Evolutionary conservation across 805 yeast genomes (phyloP).

Genomic region (Nakazawaea wickerhamii): DNA sequence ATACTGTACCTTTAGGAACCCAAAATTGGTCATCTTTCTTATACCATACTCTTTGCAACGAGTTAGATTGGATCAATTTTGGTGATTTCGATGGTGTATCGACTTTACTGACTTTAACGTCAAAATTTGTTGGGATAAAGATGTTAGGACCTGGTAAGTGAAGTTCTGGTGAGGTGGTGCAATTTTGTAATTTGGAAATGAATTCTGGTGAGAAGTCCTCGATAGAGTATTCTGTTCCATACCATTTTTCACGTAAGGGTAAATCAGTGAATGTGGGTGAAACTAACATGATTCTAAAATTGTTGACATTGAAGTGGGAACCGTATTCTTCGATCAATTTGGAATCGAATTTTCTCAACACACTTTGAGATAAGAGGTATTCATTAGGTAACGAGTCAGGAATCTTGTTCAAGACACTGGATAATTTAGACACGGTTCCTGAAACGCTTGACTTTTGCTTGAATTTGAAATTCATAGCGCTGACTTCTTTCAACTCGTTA

Average conservation of each 20-base stretch:
- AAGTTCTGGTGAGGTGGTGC: slow-evolving; percentile 30
- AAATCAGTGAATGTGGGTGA: slow-evolving; percentile 47
- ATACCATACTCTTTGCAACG: slow-evolving; percentile 67
- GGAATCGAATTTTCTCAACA: slow-evolving; percentile 57
- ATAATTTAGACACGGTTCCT: slow-evolving; percentile 63
- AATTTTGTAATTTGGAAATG: slow-evolving; percentile 25
- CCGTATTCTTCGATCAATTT: slow-evolving; percentile 45
- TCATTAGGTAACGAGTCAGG: slow-evolving; percentile 54
- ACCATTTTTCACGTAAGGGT: slow-evolving; percentile 69
- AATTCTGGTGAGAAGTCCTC: slow-evolving; percentile 38
- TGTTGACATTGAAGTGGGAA: slow-evolving; percentile 45
- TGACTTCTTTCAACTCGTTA: slow-evolving; percentile 67
- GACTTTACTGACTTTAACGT: slow-evolving; percentile 41
- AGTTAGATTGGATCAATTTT: slow-evolving; percentile 46
- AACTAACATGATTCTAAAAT: slow-evolving; percentile 54
- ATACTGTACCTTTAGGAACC: slow-evolving; percentile 80
- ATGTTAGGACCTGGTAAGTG: slow-evolving; percentile 70
- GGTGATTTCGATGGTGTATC: slow-evolving; percentile 50
- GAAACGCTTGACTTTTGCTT: slow-evolving; percentile 72
- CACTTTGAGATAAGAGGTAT: slow-evolving; percentile 49
- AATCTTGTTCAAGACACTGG: slow-evolving; percentile 53
- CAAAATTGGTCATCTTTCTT: slow-evolving; percentile 86
- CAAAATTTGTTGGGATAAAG: slow-evolving; percentile 77
- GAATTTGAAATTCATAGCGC: slow-evolving; percentile 69
- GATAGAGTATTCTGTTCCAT: slow-evolving; percentile 74